Conservation (phyloP, 805 yeast species). For the Brettanomyces bruxellensis region DNA sequence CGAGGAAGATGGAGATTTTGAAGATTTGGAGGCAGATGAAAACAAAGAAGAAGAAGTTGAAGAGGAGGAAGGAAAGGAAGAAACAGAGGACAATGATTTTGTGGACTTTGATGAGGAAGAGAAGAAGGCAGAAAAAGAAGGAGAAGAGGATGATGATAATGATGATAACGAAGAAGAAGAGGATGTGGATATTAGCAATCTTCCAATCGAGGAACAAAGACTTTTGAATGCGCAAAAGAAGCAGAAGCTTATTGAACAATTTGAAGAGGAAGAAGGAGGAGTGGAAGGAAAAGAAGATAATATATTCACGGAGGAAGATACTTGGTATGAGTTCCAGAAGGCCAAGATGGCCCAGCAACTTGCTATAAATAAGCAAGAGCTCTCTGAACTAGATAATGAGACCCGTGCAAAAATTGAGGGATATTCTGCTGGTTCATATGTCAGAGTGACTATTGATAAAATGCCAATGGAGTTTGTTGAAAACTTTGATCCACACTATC, state of each 20-base stretch:
- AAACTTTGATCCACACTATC: constrained; percentile 76
- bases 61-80: constrained; percentile 11
- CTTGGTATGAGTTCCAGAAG: constrained; percentile 97
- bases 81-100: constrained; percentile 20
- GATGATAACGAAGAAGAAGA: constrained; percentile 12
- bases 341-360: constrained; percentile 94
- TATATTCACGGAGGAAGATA: constrained; percentile 65
- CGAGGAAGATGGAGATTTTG: constrained; percentile 31
- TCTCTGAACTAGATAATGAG: constrained; percentile 63
- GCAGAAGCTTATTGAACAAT: constrained; percentile 79
- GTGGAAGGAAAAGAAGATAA: constrained; percentile 72
- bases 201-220: constrained; percentile 67
- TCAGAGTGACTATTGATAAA: constrained; percentile 71
- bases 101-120: constrained; percentile 25
- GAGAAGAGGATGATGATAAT: constrained; percentile 26
- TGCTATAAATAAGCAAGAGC: constrained; percentile 82
- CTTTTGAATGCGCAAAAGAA: constrained; percentile 80
- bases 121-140: constrained; percentile 31
- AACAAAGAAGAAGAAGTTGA: constrained; percentile 29
- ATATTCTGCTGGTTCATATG: constrained; percentile 87
- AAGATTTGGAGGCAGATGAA: constrained; percentile 22
- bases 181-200: constrained; percentile 16
- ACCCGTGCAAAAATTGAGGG: constrained; percentile 84
- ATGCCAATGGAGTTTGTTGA: constrained; percentile 88
- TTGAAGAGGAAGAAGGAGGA: constrained; percentile 75